Percentiles rank a stretch among this genome's conserved stretches.
Evolutionary conservation across 2,329 filamentous ascomycete genomes (phyloP).

Genomic region (Talaromyces islandicus): DNA sequence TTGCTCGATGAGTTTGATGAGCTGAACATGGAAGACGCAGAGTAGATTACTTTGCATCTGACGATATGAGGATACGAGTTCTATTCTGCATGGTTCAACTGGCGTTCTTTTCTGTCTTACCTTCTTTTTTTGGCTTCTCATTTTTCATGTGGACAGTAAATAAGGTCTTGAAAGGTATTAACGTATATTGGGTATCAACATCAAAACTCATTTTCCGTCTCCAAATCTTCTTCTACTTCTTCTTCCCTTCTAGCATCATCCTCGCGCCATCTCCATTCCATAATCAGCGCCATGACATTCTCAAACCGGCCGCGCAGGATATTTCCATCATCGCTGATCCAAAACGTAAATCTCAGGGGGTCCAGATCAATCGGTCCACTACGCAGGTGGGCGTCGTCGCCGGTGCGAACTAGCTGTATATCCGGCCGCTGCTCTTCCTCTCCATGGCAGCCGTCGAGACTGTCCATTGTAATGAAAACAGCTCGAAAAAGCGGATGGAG

Average conservation of each 20-base stretch:
- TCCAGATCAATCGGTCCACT: constrained; percentile 2
- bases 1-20: constrained; percentile 91
- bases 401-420: background rate
- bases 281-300: constrained; percentile 1
- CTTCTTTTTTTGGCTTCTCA: background rate
- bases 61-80: constrained; percentile 10
- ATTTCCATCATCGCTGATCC: background rate
- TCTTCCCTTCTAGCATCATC: background rate
- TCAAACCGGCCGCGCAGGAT: background rate
- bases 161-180: background rate
- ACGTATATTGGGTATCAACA: background rate
- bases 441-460: background rate
- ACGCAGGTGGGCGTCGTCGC: background rate
- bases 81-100: background rate
- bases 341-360: background rate
- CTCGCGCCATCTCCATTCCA: constrained; percentile 1
- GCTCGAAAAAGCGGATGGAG: constrained; percentile 1
- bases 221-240: background rate
- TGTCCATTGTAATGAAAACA: background rate
- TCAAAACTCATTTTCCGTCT: background rate
- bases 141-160: background rate
- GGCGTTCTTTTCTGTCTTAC: background rate
- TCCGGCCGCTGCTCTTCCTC: background rate
- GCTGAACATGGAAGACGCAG: constrained; percentile 55
- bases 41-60: constrained; percentile 3